Percentiles rank a stretch among this genome's conserved stretches.
Evolutionary conservation across 2,329 filamentous ascomycete species (phyloP).

Genomic region (Exophiala dermatitidis): DNA sequence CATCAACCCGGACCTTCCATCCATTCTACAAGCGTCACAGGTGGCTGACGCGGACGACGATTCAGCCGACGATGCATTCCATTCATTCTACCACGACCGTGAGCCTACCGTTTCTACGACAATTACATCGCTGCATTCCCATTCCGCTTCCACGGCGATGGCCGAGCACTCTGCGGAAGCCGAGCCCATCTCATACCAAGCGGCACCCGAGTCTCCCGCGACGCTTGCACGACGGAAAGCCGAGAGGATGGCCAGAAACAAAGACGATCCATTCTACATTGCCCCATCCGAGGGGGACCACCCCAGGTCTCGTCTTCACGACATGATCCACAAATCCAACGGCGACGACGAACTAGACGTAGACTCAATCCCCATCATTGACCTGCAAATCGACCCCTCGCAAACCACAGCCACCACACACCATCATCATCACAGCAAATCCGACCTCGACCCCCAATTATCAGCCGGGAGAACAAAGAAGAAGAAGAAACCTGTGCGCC

Average conservation of each 20-base stretch:
- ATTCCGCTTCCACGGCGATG: constrained; percentile 6
- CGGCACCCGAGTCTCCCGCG: constrained; percentile 58
- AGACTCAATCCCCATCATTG: constrained; percentile 92
- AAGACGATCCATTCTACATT: constrained; percentile 95
- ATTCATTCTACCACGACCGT: constrained; percentile 37
- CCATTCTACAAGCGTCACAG: constrained; percentile 52
- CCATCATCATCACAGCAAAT: not conserved
- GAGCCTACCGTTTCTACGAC: constrained; percentile 23
- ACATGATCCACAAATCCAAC: constrained; percentile 36
- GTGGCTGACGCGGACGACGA: constrained; percentile 36
- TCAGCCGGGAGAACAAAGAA: constrained; percentile 24
- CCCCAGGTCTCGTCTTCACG: constrained; percentile 68
- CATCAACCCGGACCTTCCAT: constrained; percentile 67
- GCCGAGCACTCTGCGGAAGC: constrained; percentile 8
- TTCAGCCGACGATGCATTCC: constrained; percentile 43
- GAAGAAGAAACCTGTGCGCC: constrained; percentile 43
- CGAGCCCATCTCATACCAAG: constrained; percentile 35
- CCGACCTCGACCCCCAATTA: constrained; percentile 1
- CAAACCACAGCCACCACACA: constrained; percentile 22
- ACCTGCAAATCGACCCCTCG: constrained; percentile 66
- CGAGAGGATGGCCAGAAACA: constrained; percentile 73
- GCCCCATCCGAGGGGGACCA: constrained; percentile 44
- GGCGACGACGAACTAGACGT: constrained; percentile 83
- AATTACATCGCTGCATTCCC: constrained; percentile 20
- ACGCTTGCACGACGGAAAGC: constrained; percentile 66